These are phyloP conservation scores for Russula ochroleuca DNA, from an alignment of 768 basidiomycete genomes.

Conservation along the genomic window DNA sequence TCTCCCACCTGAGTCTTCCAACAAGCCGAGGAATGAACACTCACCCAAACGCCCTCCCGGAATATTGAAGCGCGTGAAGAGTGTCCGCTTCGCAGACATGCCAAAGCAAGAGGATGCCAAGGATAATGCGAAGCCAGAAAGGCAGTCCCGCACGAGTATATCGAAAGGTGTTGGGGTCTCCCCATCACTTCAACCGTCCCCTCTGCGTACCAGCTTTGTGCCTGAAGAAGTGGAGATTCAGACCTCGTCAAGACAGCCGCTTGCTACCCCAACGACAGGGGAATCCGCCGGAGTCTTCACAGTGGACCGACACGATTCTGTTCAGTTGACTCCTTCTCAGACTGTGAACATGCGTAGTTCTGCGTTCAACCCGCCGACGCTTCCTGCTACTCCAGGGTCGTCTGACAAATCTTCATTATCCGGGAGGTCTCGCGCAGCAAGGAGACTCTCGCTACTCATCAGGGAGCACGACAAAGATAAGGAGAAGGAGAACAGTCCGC, in stretches of 20 bases:
- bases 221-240: not conserved
- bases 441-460: slow-evolving; percentile 20
- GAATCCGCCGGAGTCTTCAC: not conserved
- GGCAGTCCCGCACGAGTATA: not conserved
- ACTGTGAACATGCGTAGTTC: not conserved
- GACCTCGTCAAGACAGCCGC: not conserved
- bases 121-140: not conserved
- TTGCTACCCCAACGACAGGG: not conserved
- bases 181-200: slow-evolving; percentile 20
- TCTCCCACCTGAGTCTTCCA: not conserved
- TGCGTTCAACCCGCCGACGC: not conserved
- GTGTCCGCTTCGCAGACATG: slow-evolving; percentile 27
- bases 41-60: slow-evolving; percentile 18
- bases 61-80: slow-evolving; percentile 27
- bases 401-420: slow-evolving; percentile 3
- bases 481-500: slow-evolving; percentile 26
- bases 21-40: not conserved
- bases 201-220: slow-evolving; percentile 19
- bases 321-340: slow-evolving; percentile 1
- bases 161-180: slow-evolving; percentile 1
- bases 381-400: not conserved
- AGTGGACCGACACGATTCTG: not conserved
- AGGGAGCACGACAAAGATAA: slow-evolving; percentile 15
- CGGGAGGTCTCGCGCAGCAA: slow-evolving; percentile 16
- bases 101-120: slow-evolving; percentile 1